phyloP scores from a whole-genome alignment of 2,329 filamentous ascomycete species.

The Colletotrichum destructivum region DNA sequence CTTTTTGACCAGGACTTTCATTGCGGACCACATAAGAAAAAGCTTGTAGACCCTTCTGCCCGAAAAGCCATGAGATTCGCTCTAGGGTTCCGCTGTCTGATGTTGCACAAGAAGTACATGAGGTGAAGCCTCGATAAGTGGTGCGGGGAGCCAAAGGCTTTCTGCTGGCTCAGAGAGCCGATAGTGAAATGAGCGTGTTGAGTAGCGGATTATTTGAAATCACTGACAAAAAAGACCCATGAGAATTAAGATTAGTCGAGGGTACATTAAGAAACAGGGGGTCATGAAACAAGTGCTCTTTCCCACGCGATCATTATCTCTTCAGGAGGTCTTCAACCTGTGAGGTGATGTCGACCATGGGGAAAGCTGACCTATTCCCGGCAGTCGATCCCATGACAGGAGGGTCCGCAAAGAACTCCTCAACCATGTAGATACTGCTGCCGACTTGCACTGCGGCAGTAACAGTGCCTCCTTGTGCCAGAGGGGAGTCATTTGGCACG shows the following conservation, averaged over 20 bases:
- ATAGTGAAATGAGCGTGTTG: no score
- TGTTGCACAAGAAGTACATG: no score
- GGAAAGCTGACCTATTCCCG: constrained; percentile 33
- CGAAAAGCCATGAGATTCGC: no score
- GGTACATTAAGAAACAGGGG: background rate
- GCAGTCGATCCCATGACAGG: constrained; percentile 26
- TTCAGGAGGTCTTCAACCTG: constrained; percentile 21
- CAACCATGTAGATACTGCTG: constrained; percentile 30
- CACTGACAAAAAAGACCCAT: background rate
- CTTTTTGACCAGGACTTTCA: no score
- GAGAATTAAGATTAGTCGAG: background rate
- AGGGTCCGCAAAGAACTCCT: constrained; percentile 36
- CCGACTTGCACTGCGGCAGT: constrained; percentile 40
- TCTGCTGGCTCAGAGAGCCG: no score
- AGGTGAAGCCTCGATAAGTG: no score
- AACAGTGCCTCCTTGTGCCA: constrained; percentile 29
- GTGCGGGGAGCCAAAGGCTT: no score
- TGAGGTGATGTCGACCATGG: constrained; percentile 37
- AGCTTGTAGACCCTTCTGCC: no score
- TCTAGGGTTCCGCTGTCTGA: no score
- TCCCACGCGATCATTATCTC: background rate
- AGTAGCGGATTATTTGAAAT: no score
- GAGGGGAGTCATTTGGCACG: constrained; percentile 45
- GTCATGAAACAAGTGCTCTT: background rate
- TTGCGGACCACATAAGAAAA: no score